Evolutionary conservation across 2,329 filamentous ascomycete species (phyloP), one percentile per base, ranked within the genome.

Genomic region (Tetracladium maxilliforme): DNA sequence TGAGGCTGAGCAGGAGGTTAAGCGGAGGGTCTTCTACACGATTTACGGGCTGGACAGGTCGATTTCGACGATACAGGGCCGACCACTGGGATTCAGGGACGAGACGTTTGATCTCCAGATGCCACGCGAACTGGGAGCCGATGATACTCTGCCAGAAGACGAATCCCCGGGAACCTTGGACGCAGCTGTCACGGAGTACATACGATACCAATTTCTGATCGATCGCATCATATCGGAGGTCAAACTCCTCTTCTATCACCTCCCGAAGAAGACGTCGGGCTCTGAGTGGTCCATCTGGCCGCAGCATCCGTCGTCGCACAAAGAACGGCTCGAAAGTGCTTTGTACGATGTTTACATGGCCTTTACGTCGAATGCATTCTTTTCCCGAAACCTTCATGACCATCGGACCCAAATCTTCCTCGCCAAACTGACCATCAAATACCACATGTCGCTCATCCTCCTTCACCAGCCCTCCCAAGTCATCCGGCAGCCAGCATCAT

Each of bases 21-120:
- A 33, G 4, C 19, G 25, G 12, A 11, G 30, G 9, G 13, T 45
- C 1, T 53, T 53, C 16, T 51, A 41, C 18, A 49, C 41, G 4
- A 39, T 50, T 3, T 52, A 52, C 20, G 42, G 42, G 6, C 30
- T 52, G 3, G 48, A 53, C 20, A 39, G 47, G 47, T 50, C 47
- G 9, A 39, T 51, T 8, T 36, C 47, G 5, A 45, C 48, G 3
- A 51, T 52, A 6, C 49, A 52, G 28, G 49, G 49, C 6, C 45
- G 48, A 3, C 49, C 48, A 2, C 37, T 52, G 3, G 47, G 48
- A 2, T 44, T 52, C 10, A 34, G 46, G 8, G 49, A 52, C 21
- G 49, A 52, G 21, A 47, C 46, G 0, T 51, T 52, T 26, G 48
- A 52, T 25, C 32, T 51, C 3, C 26, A 37, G 10, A 31, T 36